Base-by-base conservation (phyloP, 2,329 filamentous ascomycete genomes). In the Coniosporium tulheliwenetii region DNA sequence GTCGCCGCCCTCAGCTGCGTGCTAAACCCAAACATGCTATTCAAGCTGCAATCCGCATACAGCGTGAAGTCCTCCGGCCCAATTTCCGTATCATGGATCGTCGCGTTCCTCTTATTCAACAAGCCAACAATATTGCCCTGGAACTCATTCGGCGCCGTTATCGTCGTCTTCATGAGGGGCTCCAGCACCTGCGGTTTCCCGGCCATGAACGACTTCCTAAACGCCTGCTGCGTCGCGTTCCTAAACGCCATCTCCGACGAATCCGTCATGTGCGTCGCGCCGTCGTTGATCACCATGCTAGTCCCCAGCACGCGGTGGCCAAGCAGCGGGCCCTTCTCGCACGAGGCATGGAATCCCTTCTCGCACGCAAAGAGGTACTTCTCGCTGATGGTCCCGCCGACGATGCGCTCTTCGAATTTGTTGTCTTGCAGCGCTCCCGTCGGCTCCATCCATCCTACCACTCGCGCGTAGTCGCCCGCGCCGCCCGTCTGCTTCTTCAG, bases 11-110 rank as follows among this genome's bases (percentile, higher is more conserved):
- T 76, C 50, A 98, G 65, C 63, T 94, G 84, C 35, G 80, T 84
- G 54, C 80, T 87, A 67, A 98, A 96, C 47, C 91, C 91, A 60
- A 98, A 98, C 91, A 98, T 98, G 59, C 81, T 77, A 61, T 96
- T 94, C 59, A 98, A 64, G 59, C 81, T 87, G 68, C 86, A 94
- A 65, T 96, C 91, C 19, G 86, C 87, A 42, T 80, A 77, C 43
- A 96, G 73, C 5, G 85, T 93, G 56, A 98, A 96, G 56, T 98
- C 91, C 55, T 98, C 91, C 12, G 79, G 71, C 30, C 87, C 87
- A 50, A 91, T 86, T 57, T 98, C 91, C 5, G 87, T 95, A 55
- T 98, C 91, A 58, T 86, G 82, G 54, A 98, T 96, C 39, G 85
- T 82, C 31, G 89, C 86, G 55, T 86, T 91, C 48, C 91, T 79